phyloP scores from a whole-genome alignment of 352 stramenopile species.

The Pythium guiyangense region DNA sequence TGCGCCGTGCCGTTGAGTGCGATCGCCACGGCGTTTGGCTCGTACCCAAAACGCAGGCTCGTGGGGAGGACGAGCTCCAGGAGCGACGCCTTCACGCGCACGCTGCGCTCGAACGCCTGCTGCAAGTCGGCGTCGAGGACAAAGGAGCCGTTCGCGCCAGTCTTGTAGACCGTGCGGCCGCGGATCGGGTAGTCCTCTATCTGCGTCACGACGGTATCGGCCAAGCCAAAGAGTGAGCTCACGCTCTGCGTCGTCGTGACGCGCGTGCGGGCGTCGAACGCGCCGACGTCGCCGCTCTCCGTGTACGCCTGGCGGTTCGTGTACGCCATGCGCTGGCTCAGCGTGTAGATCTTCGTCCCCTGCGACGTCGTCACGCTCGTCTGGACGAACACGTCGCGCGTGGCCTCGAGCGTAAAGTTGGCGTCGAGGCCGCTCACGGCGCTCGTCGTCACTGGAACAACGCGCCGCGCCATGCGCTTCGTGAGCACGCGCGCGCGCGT shows the following conservation, averaged over 20 bases:
- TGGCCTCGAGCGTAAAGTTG: conserved; percentile 42
- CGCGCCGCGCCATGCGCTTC: conserved; percentile 22
- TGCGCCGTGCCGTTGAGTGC: conserved; percentile 22
- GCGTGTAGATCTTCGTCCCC: conserved; percentile 46
- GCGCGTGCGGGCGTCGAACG: conserved; percentile 34
- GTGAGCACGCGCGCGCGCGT: conserved; percentile 34
- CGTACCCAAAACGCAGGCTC: conserved; percentile 21
- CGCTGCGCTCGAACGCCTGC: conserved; percentile 36
- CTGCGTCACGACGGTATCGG: conserved; percentile 17
- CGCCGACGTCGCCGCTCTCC: conserved; percentile 36
- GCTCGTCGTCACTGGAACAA: conserved; percentile 18
- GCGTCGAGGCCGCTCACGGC: conserved; percentile 23
- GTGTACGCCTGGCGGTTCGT: conserved; percentile 49
- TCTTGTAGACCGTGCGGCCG: conserved; percentile 42
- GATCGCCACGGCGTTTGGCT: conserved; percentile 21
- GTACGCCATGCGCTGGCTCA: conserved; percentile 41
- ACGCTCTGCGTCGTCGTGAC: conserved; percentile 33
- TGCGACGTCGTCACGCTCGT: conserved; percentile 54
- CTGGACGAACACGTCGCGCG: conserved; percentile 34
- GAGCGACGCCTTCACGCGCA: conserved; percentile 10
- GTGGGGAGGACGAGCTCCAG: conserved; percentile 15
- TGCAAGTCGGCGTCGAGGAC: conserved; percentile 36
- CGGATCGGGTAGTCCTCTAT: conserved; percentile 48
- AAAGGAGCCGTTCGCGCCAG: conserved; percentile 28
- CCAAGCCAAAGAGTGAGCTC: conserved; percentile 12